Evolutionary conservation across 2,329 filamentous ascomycete species (phyloP).

Genomic region (Penicillium sp.): DNA sequence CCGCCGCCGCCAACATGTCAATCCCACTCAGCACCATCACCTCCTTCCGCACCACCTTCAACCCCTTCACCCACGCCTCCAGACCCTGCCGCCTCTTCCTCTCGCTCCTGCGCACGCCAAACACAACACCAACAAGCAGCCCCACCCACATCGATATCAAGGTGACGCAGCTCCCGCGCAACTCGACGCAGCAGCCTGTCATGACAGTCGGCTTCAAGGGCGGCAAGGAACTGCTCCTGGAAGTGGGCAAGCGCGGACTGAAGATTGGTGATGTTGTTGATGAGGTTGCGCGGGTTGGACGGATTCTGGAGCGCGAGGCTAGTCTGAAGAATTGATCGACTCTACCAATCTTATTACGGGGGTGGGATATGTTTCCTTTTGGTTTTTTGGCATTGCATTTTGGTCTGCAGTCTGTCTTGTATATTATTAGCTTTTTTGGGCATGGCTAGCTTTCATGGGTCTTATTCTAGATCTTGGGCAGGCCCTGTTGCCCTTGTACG

Average conservation of each 20-base stretch:
- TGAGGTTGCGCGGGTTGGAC: constrained; percentile 88
- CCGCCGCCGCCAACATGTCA: constrained; percentile 33
- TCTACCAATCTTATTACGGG: background rate
- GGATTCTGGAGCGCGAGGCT: constrained; percentile 78
- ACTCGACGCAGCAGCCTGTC: constrained; percentile 69
- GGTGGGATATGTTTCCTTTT: background rate
- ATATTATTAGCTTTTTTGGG: constrained; percentile 3
- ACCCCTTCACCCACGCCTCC: constrained; percentile 80
- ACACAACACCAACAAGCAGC: constrained; percentile 76
- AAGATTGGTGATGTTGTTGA: constrained; percentile 85
- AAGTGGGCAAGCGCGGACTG: constrained; percentile 76
- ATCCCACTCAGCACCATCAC: constrained; percentile 58
- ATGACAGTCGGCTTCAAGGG: constrained; percentile 91
- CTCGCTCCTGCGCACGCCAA: constrained; percentile 79
- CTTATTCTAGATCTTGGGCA: no score
- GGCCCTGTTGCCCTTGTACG: background rate
- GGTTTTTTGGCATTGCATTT: constrained; percentile 20
- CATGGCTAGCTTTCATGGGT: background rate
- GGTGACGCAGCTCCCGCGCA: constrained; percentile 73
- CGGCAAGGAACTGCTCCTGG: constrained; percentile 84
- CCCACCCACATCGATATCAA: constrained; percentile 76
- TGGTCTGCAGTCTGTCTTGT: background rate
- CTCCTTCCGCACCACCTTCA: constrained; percentile 84
- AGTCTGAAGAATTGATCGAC: constrained; percentile 63
- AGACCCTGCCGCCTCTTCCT: constrained; percentile 89